Base-by-base conservation (phyloP, 208 protist species). In the Leishmania major region DNA sequence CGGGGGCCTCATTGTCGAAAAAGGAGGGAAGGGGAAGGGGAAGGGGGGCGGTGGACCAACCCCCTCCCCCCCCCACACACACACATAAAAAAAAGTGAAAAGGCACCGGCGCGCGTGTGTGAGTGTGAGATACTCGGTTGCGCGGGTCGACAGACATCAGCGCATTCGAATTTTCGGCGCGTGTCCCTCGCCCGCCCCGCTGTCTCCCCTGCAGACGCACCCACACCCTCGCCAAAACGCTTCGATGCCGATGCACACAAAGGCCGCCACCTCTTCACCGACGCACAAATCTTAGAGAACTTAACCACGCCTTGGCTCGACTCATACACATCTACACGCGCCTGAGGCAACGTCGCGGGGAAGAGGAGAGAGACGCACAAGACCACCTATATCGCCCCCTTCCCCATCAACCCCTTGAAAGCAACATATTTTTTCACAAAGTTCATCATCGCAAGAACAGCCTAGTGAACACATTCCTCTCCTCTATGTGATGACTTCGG, bases 401-500 rank as follows among this genome's bases (percentile, higher is more conserved):
- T 1, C 10, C 2, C 51, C 51, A 49, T 49, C 45, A 11, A 49
- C 17, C 17, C 51, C 51, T 55, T 15, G 4, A 55, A 22, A 13
- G 10, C 13, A 55, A 22, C 11, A 55, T 22, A 22, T 13, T 55
- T 13, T 55, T 13, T 17, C 60, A 35, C 28, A 28, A 66, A 0
- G 2, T 37, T 31, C 28, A 13, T 47, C 7, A 35, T 55, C 10
- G 2, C 40, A 47, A 11, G 25, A 19, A 31, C 17, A 3, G 45
- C 17, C 43, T 51, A 15, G 25, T 25, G 28, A 73, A 80, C 76
- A 4, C 7, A 25, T 15, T 22, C 10, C 11, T 71, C 35, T 28
- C 8, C 31, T 47, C 53, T 78, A 87, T 45, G 84, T 88, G 28
- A 75, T 84, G 59, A 88, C 84, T 49, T 88, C 84, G 6, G 84